These are phyloP conservation scores for Leptographium radiaticola DNA, from an alignment of 2,329 filamentous ascomycete species.

Conservation along the genomic window DNA sequence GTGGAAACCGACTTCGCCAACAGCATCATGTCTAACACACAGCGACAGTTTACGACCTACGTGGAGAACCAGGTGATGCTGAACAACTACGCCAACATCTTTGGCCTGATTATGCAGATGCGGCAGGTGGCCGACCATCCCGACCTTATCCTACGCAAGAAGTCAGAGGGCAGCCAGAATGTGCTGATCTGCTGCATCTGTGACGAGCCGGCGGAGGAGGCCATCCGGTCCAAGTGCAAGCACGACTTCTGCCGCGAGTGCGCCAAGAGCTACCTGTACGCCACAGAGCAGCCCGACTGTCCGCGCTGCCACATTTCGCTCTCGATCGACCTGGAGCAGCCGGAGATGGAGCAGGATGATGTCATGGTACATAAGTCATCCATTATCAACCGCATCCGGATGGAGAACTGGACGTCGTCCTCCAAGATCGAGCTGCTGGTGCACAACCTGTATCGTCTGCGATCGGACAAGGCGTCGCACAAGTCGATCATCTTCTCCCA, in stretches of 20 bases:
- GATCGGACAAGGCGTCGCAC: constrained; percentile 82
- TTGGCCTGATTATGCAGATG: constrained; percentile 99
- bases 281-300: constrained; percentile 67
- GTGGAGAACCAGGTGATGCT: constrained; percentile 87
- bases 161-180: constrained; percentile 76
- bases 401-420: constrained; percentile 97
- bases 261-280: constrained; percentile 66
- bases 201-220: constrained; percentile 90
- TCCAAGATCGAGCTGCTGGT: constrained; percentile 97
- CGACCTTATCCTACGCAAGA: constrained; percentile 83
- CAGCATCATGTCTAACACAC: constrained; percentile 87
- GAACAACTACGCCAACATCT: constrained; percentile 98
- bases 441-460: constrained; percentile 82
- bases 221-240: constrained; percentile 80
- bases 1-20: constrained; percentile 91
- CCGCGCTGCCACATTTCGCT: constrained; percentile 85
- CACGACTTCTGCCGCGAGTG: constrained; percentile 85
- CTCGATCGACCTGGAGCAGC: constrained; percentile 85
- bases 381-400: constrained; percentile 97
- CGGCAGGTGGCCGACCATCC: constrained; percentile 94
- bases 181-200: constrained; percentile 87
- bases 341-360: constrained; percentile 88
- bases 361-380: constrained; percentile 81
- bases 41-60: constrained; percentile 87
- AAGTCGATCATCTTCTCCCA: constrained; percentile 98